phyloP scores from a whole-genome alignment of 495 filamentous ascomycete genomes.

The Penicillium nucicola region DNA sequence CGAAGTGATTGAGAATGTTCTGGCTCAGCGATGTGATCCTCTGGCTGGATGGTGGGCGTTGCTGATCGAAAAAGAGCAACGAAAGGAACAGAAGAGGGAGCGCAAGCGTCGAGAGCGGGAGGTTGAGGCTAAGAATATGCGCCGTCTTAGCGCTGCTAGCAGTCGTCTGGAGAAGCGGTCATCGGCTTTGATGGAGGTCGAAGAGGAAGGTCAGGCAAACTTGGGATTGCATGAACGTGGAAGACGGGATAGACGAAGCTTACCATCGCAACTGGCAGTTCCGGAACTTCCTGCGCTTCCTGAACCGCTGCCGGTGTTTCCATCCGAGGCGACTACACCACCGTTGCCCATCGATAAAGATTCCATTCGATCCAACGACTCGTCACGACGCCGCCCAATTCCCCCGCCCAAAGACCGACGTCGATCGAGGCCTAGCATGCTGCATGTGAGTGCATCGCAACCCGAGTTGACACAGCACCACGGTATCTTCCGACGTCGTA shows the following conservation, averaged over 20 bases:
- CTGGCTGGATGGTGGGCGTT: slow-evolving; percentile 96
- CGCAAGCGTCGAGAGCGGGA: slow-evolving; percentile 83
- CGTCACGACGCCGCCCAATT: slow-evolving; percentile 67
- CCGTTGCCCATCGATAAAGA: slow-evolving; percentile 75
- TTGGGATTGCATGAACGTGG: slow-evolving; percentile 41
- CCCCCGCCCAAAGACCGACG: slow-evolving; percentile 83
- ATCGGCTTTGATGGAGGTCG: slow-evolving; percentile 67
- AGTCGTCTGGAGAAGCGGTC: slow-evolving; percentile 78
- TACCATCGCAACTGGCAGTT: slow-evolving; percentile 46
- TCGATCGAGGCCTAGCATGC: slow-evolving; percentile 69
- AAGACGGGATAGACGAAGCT: slow-evolving; percentile 55
- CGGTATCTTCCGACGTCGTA: slow-evolving; percentile 52
- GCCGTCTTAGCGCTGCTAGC: slow-evolving; percentile 81
- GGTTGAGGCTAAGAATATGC: slow-evolving; percentile 71
- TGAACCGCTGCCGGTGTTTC: slow-evolving; percentile 47
- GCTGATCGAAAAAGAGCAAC: slow-evolving; percentile 91
- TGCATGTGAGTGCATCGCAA: slow-evolving; percentile 75
- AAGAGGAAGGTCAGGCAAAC: slow-evolving; percentile 60
- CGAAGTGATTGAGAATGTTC: slow-evolving; percentile 87
- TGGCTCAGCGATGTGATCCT: slow-evolving; percentile 82
- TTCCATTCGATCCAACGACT: slow-evolving; percentile 65
- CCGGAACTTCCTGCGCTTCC: slow-evolving; percentile 73
- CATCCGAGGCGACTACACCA: slow-evolving; percentile 45
- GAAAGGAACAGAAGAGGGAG: slow-evolving; percentile 80
- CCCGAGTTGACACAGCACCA: slow-evolving; percentile 58